Conservation (phyloP, 2,329 filamentous ascomycete species). For the Penicillium sp. region DNA sequence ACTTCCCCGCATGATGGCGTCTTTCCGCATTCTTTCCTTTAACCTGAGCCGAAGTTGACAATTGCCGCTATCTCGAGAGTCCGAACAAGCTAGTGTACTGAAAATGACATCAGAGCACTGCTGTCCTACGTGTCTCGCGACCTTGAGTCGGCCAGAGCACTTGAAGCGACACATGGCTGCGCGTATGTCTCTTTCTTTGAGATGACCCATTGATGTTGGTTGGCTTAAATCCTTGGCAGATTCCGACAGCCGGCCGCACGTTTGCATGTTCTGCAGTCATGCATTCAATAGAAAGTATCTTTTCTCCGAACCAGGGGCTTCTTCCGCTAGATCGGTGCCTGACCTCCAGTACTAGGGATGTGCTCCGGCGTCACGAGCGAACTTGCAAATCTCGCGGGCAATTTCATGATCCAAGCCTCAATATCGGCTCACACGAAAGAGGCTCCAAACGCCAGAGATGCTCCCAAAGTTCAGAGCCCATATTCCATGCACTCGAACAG, state of each 20-base stretch:
- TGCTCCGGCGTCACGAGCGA: slow-evolving; percentile 24
- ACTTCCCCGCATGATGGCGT: not conserved
- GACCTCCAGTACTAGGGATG: slow-evolving; percentile 16
- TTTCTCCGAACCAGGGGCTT: too few species aligned
- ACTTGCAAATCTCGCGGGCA: slow-evolving; percentile 19
- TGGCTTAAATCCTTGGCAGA: slow-evolving; percentile 9
- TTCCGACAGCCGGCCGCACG: slow-evolving; percentile 15
- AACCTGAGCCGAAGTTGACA: not conserved
- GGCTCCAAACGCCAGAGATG: not conserved
- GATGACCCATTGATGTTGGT: too few species aligned
- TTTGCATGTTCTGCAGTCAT: slow-evolving; percentile 16
- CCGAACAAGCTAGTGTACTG: not conserved
- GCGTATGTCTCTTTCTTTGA: slow-evolving; percentile 14
- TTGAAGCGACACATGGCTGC: slow-evolving; percentile 22
- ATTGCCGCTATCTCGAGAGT: not conserved
- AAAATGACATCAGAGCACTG: slow-evolving; percentile 6
- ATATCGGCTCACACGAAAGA: not conserved
- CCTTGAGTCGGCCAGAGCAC: slow-evolving; percentile 26
- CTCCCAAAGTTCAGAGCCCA: not conserved
- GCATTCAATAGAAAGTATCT: slow-evolving; percentile 24
- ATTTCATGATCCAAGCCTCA: not conserved
- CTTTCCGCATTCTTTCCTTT: not conserved
- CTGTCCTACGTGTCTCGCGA: slow-evolving; percentile 15
- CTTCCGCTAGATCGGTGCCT: not conserved
- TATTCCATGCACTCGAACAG: not conserved